A percentile compares a stretch with the other conserved stretches of the same genome.
phyloP scores from a whole-genome alignment of 2,329 filamentous ascomycete species.

The Aspergillus flavus region DNA sequence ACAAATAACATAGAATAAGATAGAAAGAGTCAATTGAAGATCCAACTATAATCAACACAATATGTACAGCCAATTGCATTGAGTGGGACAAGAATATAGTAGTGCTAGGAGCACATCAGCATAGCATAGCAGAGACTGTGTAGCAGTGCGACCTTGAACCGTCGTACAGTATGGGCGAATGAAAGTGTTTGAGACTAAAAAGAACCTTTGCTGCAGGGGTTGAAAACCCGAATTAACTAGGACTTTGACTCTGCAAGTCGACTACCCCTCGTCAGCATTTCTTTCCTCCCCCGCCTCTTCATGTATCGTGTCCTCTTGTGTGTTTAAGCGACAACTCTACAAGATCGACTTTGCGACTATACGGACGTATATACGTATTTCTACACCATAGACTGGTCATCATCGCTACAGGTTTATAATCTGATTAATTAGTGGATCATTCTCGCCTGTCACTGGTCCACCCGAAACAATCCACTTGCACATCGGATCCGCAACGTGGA shows the following conservation, averaged over 20 bases:
- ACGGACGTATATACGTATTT: background rate
- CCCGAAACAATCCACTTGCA: background rate
- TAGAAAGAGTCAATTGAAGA: background rate
- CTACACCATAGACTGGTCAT: background rate
- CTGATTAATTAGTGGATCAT: background rate
- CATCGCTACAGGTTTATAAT: background rate
- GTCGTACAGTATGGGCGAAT: background rate
- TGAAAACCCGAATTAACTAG: background rate
- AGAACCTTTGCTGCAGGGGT: background rate
- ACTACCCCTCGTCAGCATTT: background rate
- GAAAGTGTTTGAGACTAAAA: background rate
- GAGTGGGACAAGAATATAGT: background rate
- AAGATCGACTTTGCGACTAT: background rate
- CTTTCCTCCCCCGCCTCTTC: background rate
- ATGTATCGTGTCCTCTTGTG: background rate
- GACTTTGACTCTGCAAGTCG: background rate
- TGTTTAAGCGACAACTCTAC: background rate
- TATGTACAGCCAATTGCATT: background rate
- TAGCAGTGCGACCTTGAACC: background rate
- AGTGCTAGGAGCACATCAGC: background rate
- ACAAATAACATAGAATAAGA: background rate
- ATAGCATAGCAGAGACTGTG: background rate
- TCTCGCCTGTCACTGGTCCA: background rate
- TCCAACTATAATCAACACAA: background rate
- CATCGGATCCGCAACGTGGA: conserved; percentile 22